Percentiles rank a stretch among this genome's conserved stretches.
These are phyloP conservation scores for Marasmius oreades DNA, from an alignment of 1,284 basidiomycete genomes.

Conservation along the genomic window DNA sequence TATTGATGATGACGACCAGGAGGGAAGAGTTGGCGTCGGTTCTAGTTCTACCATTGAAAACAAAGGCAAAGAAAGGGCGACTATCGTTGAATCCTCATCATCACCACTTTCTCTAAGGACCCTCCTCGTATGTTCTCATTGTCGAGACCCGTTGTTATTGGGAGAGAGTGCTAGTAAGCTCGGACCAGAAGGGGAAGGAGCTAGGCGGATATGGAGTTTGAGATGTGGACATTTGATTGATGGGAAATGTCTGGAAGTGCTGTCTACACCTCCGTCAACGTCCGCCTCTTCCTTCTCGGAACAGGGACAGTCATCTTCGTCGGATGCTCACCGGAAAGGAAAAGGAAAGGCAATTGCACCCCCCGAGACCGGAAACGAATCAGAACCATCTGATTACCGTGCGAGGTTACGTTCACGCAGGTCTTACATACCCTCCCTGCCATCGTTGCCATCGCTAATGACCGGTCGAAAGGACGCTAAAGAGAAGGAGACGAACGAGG, in stretches of 20 bases:
- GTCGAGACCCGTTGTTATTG: constrained; percentile 52
- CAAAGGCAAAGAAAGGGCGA: constrained; percentile 17
- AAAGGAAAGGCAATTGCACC: constrained; percentile 27
- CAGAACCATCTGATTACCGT: constrained; percentile 28
- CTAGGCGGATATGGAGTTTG: constrained; percentile 51
- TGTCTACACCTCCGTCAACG: constrained; percentile 21
- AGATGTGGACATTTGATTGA: constrained; percentile 75
- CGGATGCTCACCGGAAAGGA: constrained; percentile 27
- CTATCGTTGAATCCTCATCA: constrained; percentile 12
- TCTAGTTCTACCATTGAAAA: not conserved
- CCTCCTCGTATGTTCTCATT: constrained; percentile 59
- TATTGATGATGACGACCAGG: constrained; percentile 31
- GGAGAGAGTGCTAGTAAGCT: constrained; percentile 29
- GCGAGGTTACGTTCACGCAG: constrained; percentile 43
- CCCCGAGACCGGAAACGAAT: constrained; percentile 16
- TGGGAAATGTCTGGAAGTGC: constrained; percentile 60
- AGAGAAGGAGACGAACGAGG: constrained; percentile 29
- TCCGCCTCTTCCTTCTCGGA: too few species aligned
- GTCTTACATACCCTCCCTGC: not conserved
- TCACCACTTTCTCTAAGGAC: constrained; percentile 20
- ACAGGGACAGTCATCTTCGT: constrained; percentile 1
- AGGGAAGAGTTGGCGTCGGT: not conserved
- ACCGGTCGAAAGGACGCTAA: constrained; percentile 14
- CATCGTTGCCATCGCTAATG: constrained; percentile 2
- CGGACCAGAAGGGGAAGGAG: constrained; percentile 23